Base-by-base conservation (phyloP, 2,329 filamentous ascomycete species). In the Fusarium ramigenum region DNA sequence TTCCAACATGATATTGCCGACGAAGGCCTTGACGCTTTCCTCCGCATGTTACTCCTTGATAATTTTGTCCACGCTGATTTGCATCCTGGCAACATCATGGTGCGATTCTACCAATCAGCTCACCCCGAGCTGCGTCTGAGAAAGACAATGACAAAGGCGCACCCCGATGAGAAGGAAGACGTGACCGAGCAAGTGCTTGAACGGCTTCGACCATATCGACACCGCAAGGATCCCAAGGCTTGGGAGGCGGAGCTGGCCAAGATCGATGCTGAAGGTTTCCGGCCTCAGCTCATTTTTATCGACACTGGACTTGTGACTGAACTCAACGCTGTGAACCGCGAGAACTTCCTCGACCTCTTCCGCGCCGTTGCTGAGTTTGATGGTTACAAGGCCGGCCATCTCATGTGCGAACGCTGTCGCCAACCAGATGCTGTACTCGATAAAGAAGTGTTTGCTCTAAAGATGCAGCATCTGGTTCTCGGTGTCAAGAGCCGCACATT, bases 31-130 rank as follows among this genome's bases (percentile, higher is more conserved):
- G 95, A 99, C 80, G 95, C 96, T 7, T 99, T 99, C 82, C 84
- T 99, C 56, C 94, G 95, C 78, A 99, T 99, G 96, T 85, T 99
- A 21, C 87, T 99, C 18, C 92, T 99, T 43, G 96, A 99, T 82
- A 99, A 99, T 81, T 99, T 99, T 81, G 92, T 98, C 32, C 96
- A 99, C 79, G 96, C 96, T 9, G 96, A 99, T 80, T 85, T 99
- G 36, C 96, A 99, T 80, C 96, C 96, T 0, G 96, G 96, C 32
- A 99, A 99, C 81, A 98, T 99, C 83, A 98, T 99, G 95, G 96
- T 99, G 52, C 94, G 97, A 72, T 99, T 99, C 85, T 98, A 98
- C 83, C 91, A 96, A 78, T 91, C 95, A 0, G 90, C 91, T 19
- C 88, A 92, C 69, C 89, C 96, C 0, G 89, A 92, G 54, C 84